Base-by-base conservation (phyloP, 1,284 basidiomycete species). In the Cystobasidium pallidum region DNA sequence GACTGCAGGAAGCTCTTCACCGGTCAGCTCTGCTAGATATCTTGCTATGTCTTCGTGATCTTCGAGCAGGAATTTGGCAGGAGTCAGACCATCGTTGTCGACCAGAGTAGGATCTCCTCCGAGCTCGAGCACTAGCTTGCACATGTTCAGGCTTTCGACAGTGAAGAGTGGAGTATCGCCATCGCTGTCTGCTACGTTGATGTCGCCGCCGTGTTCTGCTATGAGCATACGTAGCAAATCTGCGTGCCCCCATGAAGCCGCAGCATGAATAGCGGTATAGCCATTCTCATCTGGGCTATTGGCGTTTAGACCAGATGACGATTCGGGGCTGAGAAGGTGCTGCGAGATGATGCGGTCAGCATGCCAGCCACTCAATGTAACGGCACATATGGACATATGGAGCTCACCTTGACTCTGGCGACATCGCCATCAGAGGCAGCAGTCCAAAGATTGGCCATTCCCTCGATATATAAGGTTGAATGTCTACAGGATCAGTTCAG, bases 241-340 rank as follows among this genome's bases (percentile, higher is more conserved):
- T 19, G 89, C 78, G 64, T 93, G 92, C 11, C 87, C 90, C 80
- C 94, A 96, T 0, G 92, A 95, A 0, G 92, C 92, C 7, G 93
- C 92, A n/a, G 93, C 94, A 81, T 96, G 93, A 88, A 96, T 90
- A 13, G 93, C 91, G 0, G 93, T 93, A 81, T 95, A 95, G 24
- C 90, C 89, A 81, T 88, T 86, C 7, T 82, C 80, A 79, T 95
- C 92, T 24, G 88, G 87, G 10, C 82, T 84, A 78, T 94, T 93
- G 17, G 92, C 88, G 13, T 88, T 88, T 47, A 88, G 78, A 30
- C 87, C 91, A 41, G 63, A 39, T 19, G 39, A 19, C 24, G 58
- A 61, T 10, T 43, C 36, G 13, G 36, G n/a, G 28, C 58, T 61
- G 6, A 61, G n/a, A 26, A 61, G 58, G 21, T 61, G 36, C 58